Evolutionary conservation across 371 early-diverging fungal genomes (phyloP).

Genomic region (Haplosporangium sp.): DNA sequence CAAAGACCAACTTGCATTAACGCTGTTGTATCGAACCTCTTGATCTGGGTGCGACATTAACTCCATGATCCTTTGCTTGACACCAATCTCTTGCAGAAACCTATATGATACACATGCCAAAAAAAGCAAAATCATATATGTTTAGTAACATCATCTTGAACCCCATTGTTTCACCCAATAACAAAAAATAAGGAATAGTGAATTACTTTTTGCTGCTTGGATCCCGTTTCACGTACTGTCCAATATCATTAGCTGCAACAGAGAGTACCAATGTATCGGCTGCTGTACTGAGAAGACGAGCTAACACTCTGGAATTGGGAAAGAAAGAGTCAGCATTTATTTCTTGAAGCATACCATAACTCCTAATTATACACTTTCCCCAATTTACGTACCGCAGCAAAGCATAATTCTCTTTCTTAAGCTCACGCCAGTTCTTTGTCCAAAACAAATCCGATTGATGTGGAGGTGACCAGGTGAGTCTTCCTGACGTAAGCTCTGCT

Average conservation of each 20-base stretch:
- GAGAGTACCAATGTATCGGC: constrained; percentile 78
- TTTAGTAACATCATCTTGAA: no score
- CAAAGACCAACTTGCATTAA: constrained; percentile 55
- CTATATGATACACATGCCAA: constrained; percentile 50
- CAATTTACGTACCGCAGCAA: constrained; percentile 66
- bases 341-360: no score
- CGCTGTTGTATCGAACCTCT: constrained; percentile 56
- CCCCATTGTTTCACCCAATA: no score
- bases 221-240: constrained; percentile 91
- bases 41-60: constrained; percentile 74
- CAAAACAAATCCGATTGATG: constrained; percentile 94
- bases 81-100: constrained; percentile 88
- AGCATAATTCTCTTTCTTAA: constrained; percentile 83
- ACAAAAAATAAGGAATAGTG: neutral
- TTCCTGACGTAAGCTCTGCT: constrained; percentile 89
- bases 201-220: constrained; percentile 85
- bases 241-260: constrained; percentile 94
- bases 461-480: constrained; percentile 95
- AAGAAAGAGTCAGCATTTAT: neutral
- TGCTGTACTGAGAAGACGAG: constrained; percentile 77
- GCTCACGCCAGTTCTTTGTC: constrained; percentile 84
- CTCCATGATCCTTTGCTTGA: constrained; percentile 95
- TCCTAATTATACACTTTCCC: neutral
- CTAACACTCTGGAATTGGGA: constrained; percentile 52
- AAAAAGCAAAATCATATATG: no score